A percentile compares a stretch with the other conserved stretches of the same genome.
Evolutionary conservation across 129 eudicot genomes (phyloP).

Genomic region (Mikania micrantha): DNA sequence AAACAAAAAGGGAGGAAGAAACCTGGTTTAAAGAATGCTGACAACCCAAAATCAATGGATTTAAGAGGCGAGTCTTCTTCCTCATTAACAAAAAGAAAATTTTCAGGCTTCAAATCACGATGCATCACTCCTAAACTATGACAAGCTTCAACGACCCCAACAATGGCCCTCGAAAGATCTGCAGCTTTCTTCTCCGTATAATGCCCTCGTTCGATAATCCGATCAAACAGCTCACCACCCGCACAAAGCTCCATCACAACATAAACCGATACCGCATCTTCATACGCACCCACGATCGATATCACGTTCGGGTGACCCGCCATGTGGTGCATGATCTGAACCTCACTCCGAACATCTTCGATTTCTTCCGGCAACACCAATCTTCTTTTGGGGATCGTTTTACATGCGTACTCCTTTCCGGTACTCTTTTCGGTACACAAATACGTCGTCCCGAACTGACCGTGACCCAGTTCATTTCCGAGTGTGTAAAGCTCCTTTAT

Average conservation of each 20-base stretch:
- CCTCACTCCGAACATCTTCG: background rate
- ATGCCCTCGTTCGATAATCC: background rate
- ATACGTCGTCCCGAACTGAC: background rate
- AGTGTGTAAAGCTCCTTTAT: background rate
- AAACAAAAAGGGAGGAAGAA: background rate
- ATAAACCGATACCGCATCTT: conserved; percentile 2
- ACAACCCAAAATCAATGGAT: background rate
- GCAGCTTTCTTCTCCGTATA: conserved; percentile 4
- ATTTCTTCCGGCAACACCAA: background rate
- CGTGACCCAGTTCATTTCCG: background rate
- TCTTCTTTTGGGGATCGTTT: background rate
- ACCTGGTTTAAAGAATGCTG: background rate
- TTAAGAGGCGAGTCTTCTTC: background rate
- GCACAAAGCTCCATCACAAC: conserved; percentile 3
- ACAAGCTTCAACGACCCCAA: conserved; percentile 4
- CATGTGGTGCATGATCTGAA: conserved; percentile 4
- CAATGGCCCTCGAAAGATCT: background rate
- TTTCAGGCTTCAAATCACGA: background rate
- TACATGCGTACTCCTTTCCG: background rate
- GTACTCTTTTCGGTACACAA: background rate
- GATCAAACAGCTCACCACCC: background rate
- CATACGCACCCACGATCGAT: conserved; percentile 1
- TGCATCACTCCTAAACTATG: conserved; percentile 5
- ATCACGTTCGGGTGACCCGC: conserved; percentile 5
- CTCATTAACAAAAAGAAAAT: background rate